Conservation (phyloP, 805 yeast species). For the Diddensiella santjacobensis region DNA sequence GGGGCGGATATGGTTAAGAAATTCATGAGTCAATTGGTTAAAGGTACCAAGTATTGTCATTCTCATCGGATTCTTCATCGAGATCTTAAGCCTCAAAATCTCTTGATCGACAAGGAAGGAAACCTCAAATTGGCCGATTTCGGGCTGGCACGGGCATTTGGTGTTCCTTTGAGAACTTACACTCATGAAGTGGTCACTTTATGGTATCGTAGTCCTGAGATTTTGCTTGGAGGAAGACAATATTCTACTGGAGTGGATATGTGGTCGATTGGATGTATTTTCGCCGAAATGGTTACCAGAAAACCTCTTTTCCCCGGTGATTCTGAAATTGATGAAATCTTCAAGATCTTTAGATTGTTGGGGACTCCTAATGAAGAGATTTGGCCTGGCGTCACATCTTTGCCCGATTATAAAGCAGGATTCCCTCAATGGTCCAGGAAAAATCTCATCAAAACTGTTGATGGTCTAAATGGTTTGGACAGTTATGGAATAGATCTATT, state of each 20-base stretch:
- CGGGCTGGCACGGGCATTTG: constrained; percentile 95
- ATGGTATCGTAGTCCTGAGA: constrained; percentile 98
- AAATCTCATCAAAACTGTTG: constrained; percentile 64
- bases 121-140: constrained; percentile 88
- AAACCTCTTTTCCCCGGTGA: constrained; percentile 96
- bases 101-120: constrained; percentile 92
- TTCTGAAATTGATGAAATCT: constrained; percentile 95
- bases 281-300: constrained; percentile 96
- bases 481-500: constrained; percentile 79
- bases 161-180: constrained; percentile 93
- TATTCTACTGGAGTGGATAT: constrained; percentile 97
- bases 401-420: constrained; percentile 91
- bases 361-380: constrained; percentile 92
- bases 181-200: constrained; percentile 97
- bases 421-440: constrained; percentile 87
- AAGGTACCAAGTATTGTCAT: constrained; percentile 91
- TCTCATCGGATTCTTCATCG: constrained; percentile 91
- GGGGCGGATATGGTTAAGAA: constrained; percentile 88
- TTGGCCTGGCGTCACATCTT: constrained; percentile 90
- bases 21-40: constrained; percentile 86
- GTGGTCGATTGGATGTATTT: constrained; percentile 98
- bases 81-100: constrained; percentile 94
- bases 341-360: constrained; percentile 83
- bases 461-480: constrained; percentile 79
- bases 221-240: constrained; percentile 91